Evolutionary conservation across 176 grass and related monocot species (phyloP), one percentile per base, ranked within the genome.

Genomic region (Musa acuminata): DNA sequence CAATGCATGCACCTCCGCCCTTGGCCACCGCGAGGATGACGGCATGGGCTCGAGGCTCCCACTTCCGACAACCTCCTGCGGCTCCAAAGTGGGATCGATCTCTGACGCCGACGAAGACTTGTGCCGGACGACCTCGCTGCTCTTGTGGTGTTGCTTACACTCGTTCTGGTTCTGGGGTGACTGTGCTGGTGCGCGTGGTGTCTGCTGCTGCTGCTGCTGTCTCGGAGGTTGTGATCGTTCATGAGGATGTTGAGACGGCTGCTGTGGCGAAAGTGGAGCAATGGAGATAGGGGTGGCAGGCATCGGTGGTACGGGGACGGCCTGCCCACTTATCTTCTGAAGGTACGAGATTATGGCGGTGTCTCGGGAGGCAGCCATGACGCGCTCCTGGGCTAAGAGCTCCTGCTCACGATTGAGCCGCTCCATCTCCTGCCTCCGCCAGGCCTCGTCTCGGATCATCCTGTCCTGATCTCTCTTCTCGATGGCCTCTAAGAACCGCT

Each of bases 11-110:
- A 96, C 89, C 76, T 96, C 92, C 73, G 87, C 78, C 82, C 89
- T 96, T 1, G 92, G 92, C 92, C 92, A 96, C 75, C 92, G 82
- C 49, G 92, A 96, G 11, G 52, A 29, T 63, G 90, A 91, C 16
- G 88, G 78, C 52, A 88, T 81, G 73, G 52, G 53, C 2, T 76
- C 82, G 16, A 77, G 20, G 27, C 76, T 52, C 22, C 65, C 80
- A 8, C 68, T 54, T 60, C 72, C 10, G 57, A 43, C 59, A 43
- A 55, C 54, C 19, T 78, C 59, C 75, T 76, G 81, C 13, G 76
- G 72, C 62, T 87, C 73, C 20, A 72, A 1, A 50, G 9, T 62
- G 8, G 84, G 79, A 62, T 82, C 70, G 8, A 82, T 52, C 84
- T 82, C 72, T 8, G 69, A 12, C 2, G 73, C 73, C 77, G 1